A percentile compares a stretch with the other conserved stretches of the same genome.
phyloP scores from a whole-genome alignment of 2,329 filamentous ascomycete species.

The Hypomyces perniciosus region DNA sequence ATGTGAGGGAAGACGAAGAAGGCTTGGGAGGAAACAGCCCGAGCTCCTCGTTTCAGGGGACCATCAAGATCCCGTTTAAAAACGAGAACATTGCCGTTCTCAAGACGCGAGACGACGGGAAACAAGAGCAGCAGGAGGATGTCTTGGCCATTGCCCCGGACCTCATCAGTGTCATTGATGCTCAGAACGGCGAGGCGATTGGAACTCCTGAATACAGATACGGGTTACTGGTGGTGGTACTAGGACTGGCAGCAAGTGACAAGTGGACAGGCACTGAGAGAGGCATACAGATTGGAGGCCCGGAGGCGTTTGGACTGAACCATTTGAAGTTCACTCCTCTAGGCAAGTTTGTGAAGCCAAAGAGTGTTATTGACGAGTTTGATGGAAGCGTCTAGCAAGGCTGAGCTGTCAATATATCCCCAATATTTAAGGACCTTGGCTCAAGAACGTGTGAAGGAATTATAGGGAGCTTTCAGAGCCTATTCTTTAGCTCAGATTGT shows the following conservation, averaged over 20 bases:
- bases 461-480: too few species aligned
- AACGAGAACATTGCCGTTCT: slow-evolving; percentile 66
- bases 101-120: slow-evolving; percentile 24
- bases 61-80: slow-evolving; percentile 63
- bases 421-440: too few species aligned
- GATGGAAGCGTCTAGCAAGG: slow-evolving; percentile 5
- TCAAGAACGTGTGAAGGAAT: too few species aligned
- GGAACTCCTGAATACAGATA: slow-evolving; percentile 53
- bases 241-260: slow-evolving; percentile 41
- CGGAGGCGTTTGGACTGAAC: slow-evolving; percentile 41
- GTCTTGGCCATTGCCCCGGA: slow-evolving; percentile 52
- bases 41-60: slow-evolving; percentile 32
- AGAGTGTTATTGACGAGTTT: slow-evolving; percentile 49
- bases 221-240: slow-evolving; percentile 43
- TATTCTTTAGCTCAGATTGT: too few species aligned
- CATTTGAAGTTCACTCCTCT: slow-evolving; percentile 43
- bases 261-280: slow-evolving; percentile 39
- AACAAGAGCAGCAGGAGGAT: slow-evolving; percentile 34
- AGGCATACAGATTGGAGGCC: slow-evolving; percentile 45
- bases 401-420: too few species aligned
- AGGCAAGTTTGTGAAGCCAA: slow-evolving; percentile 43
- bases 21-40: background rate
- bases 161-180: slow-evolving; percentile 49
- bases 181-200: slow-evolving; percentile 50
- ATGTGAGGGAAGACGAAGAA: slow-evolving; percentile 28